phyloP scores from a whole-genome alignment of 169 alveolate genomes.

The Blepharisma undulans region DNA sequence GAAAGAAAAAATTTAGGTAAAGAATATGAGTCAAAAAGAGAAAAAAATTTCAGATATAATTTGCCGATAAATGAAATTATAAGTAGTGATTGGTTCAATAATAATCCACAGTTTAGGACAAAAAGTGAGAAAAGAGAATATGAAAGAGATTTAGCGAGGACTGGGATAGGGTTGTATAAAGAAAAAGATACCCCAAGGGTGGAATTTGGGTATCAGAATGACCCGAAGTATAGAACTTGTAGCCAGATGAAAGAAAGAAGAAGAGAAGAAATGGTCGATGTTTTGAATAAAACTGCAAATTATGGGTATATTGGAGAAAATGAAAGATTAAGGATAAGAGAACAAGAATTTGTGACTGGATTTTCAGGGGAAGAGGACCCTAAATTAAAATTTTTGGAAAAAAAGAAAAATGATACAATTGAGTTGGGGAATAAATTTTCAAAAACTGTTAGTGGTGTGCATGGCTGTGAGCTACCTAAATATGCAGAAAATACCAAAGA shows the following conservation, averaged over 20 bases:
- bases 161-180: neutral
- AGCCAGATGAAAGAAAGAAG: slow-evolving; percentile 40
- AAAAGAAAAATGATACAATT: neutral
- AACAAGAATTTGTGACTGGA: neutral
- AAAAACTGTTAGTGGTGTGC: slow-evolving; percentile 69
- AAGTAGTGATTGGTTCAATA: neutral
- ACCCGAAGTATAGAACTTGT: neutral
- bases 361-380: neutral
- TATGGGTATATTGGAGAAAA: neutral
- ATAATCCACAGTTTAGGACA: neutral
- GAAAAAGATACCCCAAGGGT: neutral
- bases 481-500: slow-evolving; percentile 54
- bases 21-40: neutral
- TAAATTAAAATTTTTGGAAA: neutral
- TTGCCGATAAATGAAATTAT: neutral
- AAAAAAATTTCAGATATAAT: neutral
- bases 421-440: slow-evolving; percentile 10
- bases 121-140: neutral
- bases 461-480: slow-evolving; percentile 82
- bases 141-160: slow-evolving; percentile 14
- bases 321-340: slow-evolving; percentile 12
- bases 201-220: neutral
- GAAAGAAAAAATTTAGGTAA: neutral
- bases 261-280: slow-evolving; percentile 35
- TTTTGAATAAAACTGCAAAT: neutral